phyloP scores from a whole-genome alignment of 2,329 filamentous ascomycete genomes.

The Penicillium hordei region DNA sequence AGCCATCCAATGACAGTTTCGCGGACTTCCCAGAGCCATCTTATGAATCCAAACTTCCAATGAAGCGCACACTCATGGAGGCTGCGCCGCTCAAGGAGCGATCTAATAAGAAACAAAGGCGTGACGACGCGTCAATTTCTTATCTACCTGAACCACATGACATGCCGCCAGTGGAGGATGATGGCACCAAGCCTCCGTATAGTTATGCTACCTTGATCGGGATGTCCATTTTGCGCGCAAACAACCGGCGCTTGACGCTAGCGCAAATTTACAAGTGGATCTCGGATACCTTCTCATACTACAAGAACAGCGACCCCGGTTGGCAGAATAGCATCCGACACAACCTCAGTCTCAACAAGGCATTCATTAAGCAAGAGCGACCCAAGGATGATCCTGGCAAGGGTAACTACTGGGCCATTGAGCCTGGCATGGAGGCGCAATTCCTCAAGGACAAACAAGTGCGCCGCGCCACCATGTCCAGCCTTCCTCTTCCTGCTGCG shows the following conservation, averaged over 20 bases:
- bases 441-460: conserved; percentile 83
- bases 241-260: conserved; percentile 78
- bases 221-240: conserved; percentile 91
- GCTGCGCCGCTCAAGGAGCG: conserved; percentile 71
- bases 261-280: conserved; percentile 99
- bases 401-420: conserved; percentile 95
- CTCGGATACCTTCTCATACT: conserved; percentile 89
- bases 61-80: conserved; percentile 68
- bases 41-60: conserved; percentile 44
- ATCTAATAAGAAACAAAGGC: conserved; percentile 66
- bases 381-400: conserved; percentile 97
- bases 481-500: conserved; percentile 39
- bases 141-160: conserved; percentile 69
- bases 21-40: conserved; percentile 50
- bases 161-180: conserved; percentile 80
- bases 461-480: conserved; percentile 48
- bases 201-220: conserved; percentile 95
- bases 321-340: conserved; percentile 99
- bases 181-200: conserved; percentile 83
- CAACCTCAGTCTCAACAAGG: conserved; percentile 95
- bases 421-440: conserved; percentile 81
- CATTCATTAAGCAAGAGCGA: conserved; percentile 90
- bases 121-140: conserved; percentile 52
- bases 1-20: conserved; percentile 46
- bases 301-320: conserved; percentile 77